phyloP scores from a whole-genome alignment of 2,329 filamentous ascomycete genomes.

The Eurotiales sp. region DNA sequence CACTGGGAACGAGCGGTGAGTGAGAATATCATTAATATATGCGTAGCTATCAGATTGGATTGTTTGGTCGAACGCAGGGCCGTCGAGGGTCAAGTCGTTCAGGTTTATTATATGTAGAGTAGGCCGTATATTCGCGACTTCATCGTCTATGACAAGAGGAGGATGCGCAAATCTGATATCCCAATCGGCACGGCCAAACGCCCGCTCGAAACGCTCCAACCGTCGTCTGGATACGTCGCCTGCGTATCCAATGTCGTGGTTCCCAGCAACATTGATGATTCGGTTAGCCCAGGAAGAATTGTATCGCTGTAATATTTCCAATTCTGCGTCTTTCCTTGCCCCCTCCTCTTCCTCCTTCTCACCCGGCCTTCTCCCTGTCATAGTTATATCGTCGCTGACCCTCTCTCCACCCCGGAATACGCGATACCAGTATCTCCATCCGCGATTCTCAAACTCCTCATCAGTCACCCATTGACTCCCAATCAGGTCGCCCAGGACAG shows the following conservation, averaged over 20 bases:
- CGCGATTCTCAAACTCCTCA: constrained; percentile 73
- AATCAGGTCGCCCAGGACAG: constrained; percentile 84
- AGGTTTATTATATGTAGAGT: constrained; percentile 79
- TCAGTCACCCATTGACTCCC: constrained; percentile 94
- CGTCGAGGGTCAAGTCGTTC: constrained; percentile 92
- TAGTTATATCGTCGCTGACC: constrained; percentile 49
- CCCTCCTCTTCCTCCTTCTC: constrained; percentile 29
- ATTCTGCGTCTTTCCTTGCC: constrained; percentile 24
- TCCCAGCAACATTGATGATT: constrained; percentile 86
- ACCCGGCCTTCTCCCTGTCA: constrained; percentile 22
- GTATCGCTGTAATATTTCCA: constrained; percentile 42
- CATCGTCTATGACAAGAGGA: constrained; percentile 25
- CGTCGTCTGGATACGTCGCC: constrained; percentile 79
- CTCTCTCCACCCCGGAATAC: constrained; percentile 68
- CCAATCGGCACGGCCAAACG: constrained; percentile 88
- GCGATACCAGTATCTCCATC: constrained; percentile 71
- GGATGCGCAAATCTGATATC: constrained; percentile 70
- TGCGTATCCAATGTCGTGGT: constrained; percentile 95
- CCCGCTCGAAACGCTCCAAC: constrained; percentile 73
- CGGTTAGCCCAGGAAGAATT: constrained; percentile 63
- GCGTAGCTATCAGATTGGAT: constrained; percentile 73
- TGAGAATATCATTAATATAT: constrained; percentile 62
- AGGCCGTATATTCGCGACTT: constrained; percentile 30
- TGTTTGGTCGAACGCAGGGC: constrained; percentile 63
- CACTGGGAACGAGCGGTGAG: constrained; percentile 55